Base-by-base conservation (phyloP, 1,284 basidiomycete genomes). In the Dichomitus squalens region DNA sequence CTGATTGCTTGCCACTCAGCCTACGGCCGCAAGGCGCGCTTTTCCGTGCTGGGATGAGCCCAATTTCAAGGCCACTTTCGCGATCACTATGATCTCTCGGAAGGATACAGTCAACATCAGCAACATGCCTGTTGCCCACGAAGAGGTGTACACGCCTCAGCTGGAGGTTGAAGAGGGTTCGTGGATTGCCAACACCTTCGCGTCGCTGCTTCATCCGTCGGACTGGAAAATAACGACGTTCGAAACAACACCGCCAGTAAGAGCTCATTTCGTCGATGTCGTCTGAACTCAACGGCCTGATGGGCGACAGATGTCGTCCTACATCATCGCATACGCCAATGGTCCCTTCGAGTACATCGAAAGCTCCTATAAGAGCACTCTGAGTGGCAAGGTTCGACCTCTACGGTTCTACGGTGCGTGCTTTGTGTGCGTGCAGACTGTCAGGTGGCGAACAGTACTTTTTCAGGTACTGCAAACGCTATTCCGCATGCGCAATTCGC, bases 31-130 rank as follows among this genome's bases (percentile, higher is more conserved):
- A 5, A 81, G 95, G 54, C 80, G 85, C 46, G 88, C 89, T 3
- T 92, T 94, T 72, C 93, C 92, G 18, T 90, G 85, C 72, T 98
- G 92, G 92, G 96, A 97, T 71, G 95, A 98, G 71, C 96, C 96
- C n/a, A 80, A 86, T 16, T 80, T 96, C 69, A 98, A 98, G 73
- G 91, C 95, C 2, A 95, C 88, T 0, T 97, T 92, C 73, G 69
- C 80, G 55, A 78, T 98, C 66, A 90, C 88, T 8, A 81, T 98
- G 80, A 84, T 98, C 64, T 94, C 94, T 33, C 87, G 87, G 58
- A 78, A 76, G 18, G 80, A 85, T 64, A 91, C 89, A 0, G 85
- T 88, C 65, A 90, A 84, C 70, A 74, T 96, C 57, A 89, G 88
- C 76, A 98, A 98, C 77, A 96, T 96, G 93, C 81, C 89, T 36